Percentiles rank a stretch among this genome's conserved stretches.
These are phyloP conservation scores for Eurotiales sp. DNA, from an alignment of 2,329 filamentous ascomycete species.

Conservation along the genomic window DNA sequence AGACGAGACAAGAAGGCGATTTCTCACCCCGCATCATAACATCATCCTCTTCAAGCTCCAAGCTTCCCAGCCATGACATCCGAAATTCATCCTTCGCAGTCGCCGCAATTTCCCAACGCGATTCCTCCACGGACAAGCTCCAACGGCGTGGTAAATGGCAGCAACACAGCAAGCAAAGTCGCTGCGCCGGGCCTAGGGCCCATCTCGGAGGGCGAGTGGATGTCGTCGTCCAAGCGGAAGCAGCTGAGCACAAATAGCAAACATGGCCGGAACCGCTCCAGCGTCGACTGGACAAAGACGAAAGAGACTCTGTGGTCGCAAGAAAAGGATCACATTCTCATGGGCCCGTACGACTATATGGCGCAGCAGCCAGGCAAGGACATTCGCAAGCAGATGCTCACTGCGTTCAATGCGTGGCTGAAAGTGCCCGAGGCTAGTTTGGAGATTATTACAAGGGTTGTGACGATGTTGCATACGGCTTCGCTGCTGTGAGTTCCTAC, in stretches of 20 bases:
- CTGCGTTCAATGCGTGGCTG: slow-evolving; percentile 44
- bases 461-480: slow-evolving; percentile 45
- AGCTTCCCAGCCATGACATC: too few species aligned
- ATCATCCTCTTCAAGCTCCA: too few species aligned
- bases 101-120: slow-evolving; percentile 56
- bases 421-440: slow-evolving; percentile 40
- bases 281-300: slow-evolving; percentile 36
- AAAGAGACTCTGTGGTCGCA: slow-evolving; percentile 34
- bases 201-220: slow-evolving; percentile 61
- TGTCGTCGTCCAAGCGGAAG: slow-evolving; percentile 40
- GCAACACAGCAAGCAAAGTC: too few species aligned
- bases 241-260: slow-evolving; percentile 23
- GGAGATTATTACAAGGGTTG: slow-evolving; percentile 40
- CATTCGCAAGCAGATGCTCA: slow-evolving; percentile 41
- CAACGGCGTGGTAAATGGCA: slow-evolving; percentile 45
- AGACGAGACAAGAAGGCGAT: too few species aligned
- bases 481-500: slow-evolving; percentile 37
- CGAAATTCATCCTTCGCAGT: slow-evolving; percentile 5
- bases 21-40: too few species aligned
- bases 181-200: slow-evolving; percentile 46
- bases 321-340: slow-evolving; percentile 41
- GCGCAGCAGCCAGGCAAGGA: slow-evolving; percentile 44
- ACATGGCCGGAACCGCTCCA: slow-evolving; percentile 35
- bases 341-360: slow-evolving; percentile 46
- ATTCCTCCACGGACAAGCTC: slow-evolving; percentile 74